A percentile compares a stretch with the other conserved stretches of the same genome.
Evolutionary conservation across 768 basidiomycete genomes (phyloP).

Genomic region (Leucocoprinus sp.): DNA sequence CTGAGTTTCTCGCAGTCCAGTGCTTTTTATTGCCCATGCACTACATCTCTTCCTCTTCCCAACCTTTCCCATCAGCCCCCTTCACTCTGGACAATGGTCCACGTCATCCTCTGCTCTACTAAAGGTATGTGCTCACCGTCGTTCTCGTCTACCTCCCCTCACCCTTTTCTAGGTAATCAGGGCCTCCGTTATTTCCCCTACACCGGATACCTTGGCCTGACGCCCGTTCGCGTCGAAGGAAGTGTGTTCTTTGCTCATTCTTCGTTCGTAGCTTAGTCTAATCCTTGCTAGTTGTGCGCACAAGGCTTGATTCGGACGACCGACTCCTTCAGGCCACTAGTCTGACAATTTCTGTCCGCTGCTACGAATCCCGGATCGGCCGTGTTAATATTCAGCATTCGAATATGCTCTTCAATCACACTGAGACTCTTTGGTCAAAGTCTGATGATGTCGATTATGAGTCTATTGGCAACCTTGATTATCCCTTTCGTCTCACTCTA

Average conservation of each 20-base stretch:
- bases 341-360: conserved; percentile 68
- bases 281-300: conserved; percentile 44
- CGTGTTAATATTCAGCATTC: conserved; percentile 49
- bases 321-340: conserved; percentile 61
- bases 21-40: conserved; percentile 35
- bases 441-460: conserved; percentile 47
- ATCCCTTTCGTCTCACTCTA: conserved; percentile 63
- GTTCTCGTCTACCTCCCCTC: conserved; percentile 9
- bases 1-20: conserved; percentile 30
- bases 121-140: conserved; percentile 31
- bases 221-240: conserved; percentile 72
- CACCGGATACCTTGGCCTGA: conserved; percentile 74
- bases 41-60: conserved; percentile 20
- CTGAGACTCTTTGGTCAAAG: conserved; percentile 62
- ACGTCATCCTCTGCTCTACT: conserved; percentile 55
- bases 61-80: conserved; percentile 22
- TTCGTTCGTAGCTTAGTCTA: conserved; percentile 10
- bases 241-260: conserved; percentile 29
- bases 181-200: conserved; percentile 66
- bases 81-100: conserved; percentile 45
- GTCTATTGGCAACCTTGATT: conserved; percentile 56
- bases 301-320: conserved; percentile 60
- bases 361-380: conserved; percentile 71
- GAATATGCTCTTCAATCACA: conserved; percentile 62
- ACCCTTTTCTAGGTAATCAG: conserved; percentile 42